phyloP scores from a whole-genome alignment of 139 green algal genomes.

The Mesotaenium endlicherianum region DNA sequence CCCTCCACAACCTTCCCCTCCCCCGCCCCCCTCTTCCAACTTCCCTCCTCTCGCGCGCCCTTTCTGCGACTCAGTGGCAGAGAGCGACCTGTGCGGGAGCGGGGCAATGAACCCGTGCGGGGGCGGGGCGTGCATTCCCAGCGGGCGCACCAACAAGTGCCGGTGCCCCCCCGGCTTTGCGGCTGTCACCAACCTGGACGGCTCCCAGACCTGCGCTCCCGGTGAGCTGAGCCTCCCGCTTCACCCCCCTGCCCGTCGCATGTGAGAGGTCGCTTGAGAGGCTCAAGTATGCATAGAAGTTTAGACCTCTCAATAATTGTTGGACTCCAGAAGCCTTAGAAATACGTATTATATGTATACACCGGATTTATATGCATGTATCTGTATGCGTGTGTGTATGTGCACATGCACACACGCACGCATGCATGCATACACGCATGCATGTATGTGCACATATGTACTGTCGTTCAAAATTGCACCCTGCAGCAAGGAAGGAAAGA shows the following conservation, averaged over 20 bases:
- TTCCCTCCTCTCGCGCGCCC: no score
- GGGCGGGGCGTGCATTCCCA: conserved; percentile 8
- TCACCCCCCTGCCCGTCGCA: neutral
- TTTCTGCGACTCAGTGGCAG: no score
- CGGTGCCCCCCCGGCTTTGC: conserved; percentile 8
- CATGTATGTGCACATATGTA: no score
- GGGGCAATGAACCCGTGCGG: conserved; percentile 5
- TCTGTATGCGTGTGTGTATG: neutral
- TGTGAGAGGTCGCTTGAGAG: neutral
- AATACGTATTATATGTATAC: neutral
- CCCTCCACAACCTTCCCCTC: no score
- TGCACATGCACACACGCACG: neutral
- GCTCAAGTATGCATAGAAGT: neutral
- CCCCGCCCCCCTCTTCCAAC: no score
- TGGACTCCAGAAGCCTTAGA: neutral
- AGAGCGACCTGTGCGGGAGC: no score
- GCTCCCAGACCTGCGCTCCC: conserved; percentile 18
- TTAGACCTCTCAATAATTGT: neutral
- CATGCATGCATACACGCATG: no score
- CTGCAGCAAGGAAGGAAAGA: no score
- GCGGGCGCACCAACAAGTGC: neutral
- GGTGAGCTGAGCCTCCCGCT: neutral
- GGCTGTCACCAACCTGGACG: conserved; percentile 8
- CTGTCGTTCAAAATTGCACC: no score
- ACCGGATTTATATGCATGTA: neutral